Evolutionary conservation across 169 alveolate species (phyloP), one percentile per base, ranked within the genome.

Genomic region (Miamiensis avidus): DNA sequence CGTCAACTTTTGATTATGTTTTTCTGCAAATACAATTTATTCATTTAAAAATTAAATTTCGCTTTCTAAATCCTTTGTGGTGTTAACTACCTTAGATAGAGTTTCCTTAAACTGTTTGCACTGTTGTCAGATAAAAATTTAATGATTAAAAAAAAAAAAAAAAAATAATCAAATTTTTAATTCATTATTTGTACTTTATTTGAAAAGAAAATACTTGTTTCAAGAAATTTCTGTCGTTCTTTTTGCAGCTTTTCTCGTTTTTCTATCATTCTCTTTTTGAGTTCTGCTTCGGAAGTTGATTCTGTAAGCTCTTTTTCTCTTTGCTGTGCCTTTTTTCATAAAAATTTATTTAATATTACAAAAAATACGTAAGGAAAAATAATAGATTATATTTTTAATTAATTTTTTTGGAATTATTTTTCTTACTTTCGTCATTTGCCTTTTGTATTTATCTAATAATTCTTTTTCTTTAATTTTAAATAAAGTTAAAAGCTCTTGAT

Each of bases 11-110:
- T 29, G 25, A 29, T 79, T 79, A 25, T 79, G 84, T 65, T 72
- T 79, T n/a, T 79, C 84, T n/a, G 84, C 84, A 49, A 49, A 79
- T 0, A 79, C 75, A 0, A 79, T 79, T 64, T 79, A n/a, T 29
- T 79, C 76, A 49, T 79, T 79, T 31, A 79, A 49, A 49, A 79
- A 79, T n/a, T 79, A 29, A 28, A 79, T 79, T 65, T 79, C 84
- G 65, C 65, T 25, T 79, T 79, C 84, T 65, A 79, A 49, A 25
- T 79, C 84, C 20, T 79, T 79, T 27, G 84, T 79, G 26, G 84
- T 79, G 64, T 64, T 64, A n/a, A 79, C 74, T 28, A 79, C 84
- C 25, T 79, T 79, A 25, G 84, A 29, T 27, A 79, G 76, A 20
- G 84, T 79, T 34, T 34, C 31, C 29, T 79, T 49, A 29, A 79